Evolutionary conservation across 73 alveolate genomes (phyloP).

Genomic region (Tetrahymena borealis): DNA sequence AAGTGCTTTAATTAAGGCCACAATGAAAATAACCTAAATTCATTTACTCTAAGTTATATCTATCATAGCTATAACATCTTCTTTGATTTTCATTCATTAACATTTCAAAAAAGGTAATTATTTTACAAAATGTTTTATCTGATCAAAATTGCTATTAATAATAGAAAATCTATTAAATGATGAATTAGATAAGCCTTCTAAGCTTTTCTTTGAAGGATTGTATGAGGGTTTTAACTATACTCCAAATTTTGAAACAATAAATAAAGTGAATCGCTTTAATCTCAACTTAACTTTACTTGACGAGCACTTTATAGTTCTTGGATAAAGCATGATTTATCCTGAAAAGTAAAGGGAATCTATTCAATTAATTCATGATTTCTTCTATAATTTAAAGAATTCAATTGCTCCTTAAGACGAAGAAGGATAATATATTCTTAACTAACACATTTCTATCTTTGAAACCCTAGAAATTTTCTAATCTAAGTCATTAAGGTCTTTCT

Average conservation of each 20-base stretch:
- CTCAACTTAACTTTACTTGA: not conserved
- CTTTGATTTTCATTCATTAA: not conserved
- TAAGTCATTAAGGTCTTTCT: not conserved
- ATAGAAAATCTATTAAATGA: not conserved
- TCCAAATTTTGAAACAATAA: not conserved
- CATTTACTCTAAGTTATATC: too few species aligned
- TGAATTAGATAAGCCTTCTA: not conserved
- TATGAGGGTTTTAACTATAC: not conserved
- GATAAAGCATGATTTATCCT: not conserved
- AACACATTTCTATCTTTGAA: not conserved
- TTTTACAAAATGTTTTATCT: not conserved
- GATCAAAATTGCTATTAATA: not conserved
- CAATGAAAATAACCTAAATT: too few species aligned
- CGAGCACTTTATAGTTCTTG: not conserved
- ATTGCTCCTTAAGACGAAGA: not conserved
- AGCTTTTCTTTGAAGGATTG: not conserved
- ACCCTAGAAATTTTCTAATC: not conserved
- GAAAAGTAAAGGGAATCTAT: not conserved
- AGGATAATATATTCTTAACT: not conserved
- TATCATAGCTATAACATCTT: not conserved
- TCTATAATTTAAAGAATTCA: not conserved
- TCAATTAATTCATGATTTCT: not conserved
- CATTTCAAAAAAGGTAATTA: not conserved
- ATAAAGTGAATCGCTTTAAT: not conserved
- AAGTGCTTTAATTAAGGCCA: too few species aligned